Conservation (phyloP, 73 alveolate species). For the Stentor coeruleus region DNA sequence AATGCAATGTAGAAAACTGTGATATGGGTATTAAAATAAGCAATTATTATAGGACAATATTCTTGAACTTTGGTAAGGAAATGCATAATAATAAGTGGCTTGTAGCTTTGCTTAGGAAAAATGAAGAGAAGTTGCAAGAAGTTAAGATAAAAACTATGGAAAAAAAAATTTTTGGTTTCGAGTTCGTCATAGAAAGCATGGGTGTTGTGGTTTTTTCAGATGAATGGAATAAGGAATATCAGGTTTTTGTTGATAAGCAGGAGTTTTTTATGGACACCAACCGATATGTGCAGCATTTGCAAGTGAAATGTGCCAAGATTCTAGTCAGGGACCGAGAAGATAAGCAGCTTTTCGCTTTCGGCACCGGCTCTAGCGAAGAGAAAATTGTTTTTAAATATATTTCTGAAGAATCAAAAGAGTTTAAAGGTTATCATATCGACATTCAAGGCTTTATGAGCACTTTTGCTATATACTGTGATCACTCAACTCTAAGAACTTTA, state of each 20-base stretch:
- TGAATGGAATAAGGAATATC: neutral
- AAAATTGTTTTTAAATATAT: neutral
- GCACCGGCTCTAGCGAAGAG: neutral
- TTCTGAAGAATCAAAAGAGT: neutral
- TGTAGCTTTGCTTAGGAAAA: neutral
- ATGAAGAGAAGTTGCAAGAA: neutral
- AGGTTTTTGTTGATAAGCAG: neutral
- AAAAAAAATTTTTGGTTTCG: neutral
- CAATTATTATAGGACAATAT: neutral
- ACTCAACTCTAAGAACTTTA: no score
- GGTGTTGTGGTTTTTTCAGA: neutral
- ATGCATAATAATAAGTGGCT: neutral
- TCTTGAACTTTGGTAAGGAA: neutral
- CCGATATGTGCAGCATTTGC: neutral
- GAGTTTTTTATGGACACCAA: neutral
- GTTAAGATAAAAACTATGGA: neutral
- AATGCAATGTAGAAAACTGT: neutral
- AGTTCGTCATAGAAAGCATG: neutral
- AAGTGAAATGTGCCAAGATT: neutral
- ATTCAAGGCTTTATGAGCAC: no score
- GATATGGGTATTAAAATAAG: neutral
- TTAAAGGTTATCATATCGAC: neutral
- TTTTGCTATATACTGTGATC: no score
- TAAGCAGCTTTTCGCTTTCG: neutral
- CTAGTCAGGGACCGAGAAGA: neutral